Evolutionary conservation across 225 moss, liverwort and hornwort genomes (phyloP), one percentile per base, ranked within the genome.

Genomic region (Bryum argenteum): DNA sequence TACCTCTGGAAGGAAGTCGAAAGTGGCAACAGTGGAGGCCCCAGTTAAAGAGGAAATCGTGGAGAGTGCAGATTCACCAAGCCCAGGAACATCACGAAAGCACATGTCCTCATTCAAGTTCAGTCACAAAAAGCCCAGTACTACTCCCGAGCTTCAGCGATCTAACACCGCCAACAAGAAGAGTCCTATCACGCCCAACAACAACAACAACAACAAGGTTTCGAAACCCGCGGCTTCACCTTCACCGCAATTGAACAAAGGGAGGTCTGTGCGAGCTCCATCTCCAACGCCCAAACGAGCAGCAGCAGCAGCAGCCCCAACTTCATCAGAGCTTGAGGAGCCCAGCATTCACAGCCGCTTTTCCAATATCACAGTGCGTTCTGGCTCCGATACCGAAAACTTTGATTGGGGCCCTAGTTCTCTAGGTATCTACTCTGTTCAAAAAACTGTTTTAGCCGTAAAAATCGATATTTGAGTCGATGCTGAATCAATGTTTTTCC

Each of bases 301-400:
- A 33, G 2, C 33, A 33, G 2, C 33, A 33, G 2, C 33, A 33
- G 39, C 66, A 33, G 44, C 3, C 4, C 1, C 68, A 17, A 16
- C 17, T 63, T 20, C 8, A 20, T 17, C 50, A 56, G 67, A 44
- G 69, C 62, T n/a, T 58, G 78, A 78, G 79, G 85, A 86, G 86
- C 82, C 67, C 47, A 86, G 74, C 86, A 76, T 82, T 70, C 86
- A 86, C 71, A 86, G 86, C 80, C 82, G 86, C 65, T 82, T 86
- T 74, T 86, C 82, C 74, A 86, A 86, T 74, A 86, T 86, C 79
- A 86, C 86, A 86, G 86, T 86, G 86, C 86, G 82, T 86, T 82
- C 86, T 86, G 86, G 86, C 85, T 82, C 85, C 77, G 86, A 80
- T 80, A 70, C 86, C 79, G 82, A 82, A 77, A 79, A 69, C 82